These are phyloP conservation scores for Ustilago curta DNA, from an alignment of 1,284 basidiomycete species.

Conservation along the genomic window DNA sequence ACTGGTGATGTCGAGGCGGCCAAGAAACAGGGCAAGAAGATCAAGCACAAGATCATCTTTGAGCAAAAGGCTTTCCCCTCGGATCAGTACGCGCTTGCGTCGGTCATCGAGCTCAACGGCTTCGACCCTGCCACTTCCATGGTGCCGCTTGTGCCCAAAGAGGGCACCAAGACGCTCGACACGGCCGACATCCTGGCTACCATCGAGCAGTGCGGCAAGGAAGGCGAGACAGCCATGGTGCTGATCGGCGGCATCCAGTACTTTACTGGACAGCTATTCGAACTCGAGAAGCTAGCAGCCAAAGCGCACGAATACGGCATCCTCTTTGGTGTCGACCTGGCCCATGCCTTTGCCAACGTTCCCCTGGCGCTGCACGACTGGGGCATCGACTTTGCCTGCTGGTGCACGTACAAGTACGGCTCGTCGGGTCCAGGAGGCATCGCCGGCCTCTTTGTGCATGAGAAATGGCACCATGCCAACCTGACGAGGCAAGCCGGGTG, in stretches of 20 bases:
- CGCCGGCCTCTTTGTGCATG: slow-evolving; percentile 89
- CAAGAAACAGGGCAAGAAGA: slow-evolving; percentile 34
- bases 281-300: slow-evolving; percentile 83
- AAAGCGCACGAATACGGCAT: slow-evolving; percentile 83
- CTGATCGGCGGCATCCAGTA: slow-evolving; percentile 76
- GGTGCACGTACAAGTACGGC: slow-evolving; percentile 77
- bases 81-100: slow-evolving; percentile 95
- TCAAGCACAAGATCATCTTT: slow-evolving; percentile 89
- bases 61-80: slow-evolving; percentile 95
- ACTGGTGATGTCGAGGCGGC: slow-evolving; percentile 35
- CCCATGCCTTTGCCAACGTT: slow-evolving; percentile 94
- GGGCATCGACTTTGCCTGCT: slow-evolving; percentile 87
- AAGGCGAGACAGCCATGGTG: slow-evolving; percentile 62
- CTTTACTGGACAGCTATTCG: slow-evolving; percentile 96
- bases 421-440: slow-evolving; percentile 96
- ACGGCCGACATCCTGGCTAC: slow-evolving; percentile 86
- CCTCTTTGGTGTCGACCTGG: slow-evolving; percentile 93
- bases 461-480: slow-evolving; percentile 73
- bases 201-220: slow-evolving; percentile 72
- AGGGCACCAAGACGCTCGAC: slow-evolving; percentile 86
- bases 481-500: slow-evolving; percentile 84
- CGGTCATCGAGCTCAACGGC: slow-evolving; percentile 85
- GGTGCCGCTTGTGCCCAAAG: slow-evolving; percentile 81
- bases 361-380: slow-evolving; percentile 89
- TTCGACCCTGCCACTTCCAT: slow-evolving; percentile 81